A percentile compares a stretch with the other conserved stretches of the same genome.
Conservation (phyloP, 345 rosid species). For the Cardamine resedifolia region DNA sequence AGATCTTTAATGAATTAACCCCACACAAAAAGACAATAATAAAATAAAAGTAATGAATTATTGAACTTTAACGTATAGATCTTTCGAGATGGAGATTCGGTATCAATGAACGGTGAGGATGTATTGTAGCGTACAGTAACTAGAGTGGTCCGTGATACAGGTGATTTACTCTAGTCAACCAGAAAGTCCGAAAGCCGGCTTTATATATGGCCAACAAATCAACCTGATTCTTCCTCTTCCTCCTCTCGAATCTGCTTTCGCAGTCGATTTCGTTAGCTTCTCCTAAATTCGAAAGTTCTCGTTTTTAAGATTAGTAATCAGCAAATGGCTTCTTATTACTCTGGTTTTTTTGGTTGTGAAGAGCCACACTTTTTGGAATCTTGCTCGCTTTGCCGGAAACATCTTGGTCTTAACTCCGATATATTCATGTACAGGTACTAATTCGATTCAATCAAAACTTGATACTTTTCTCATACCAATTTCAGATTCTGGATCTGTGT, state of each 20-base stretch:
- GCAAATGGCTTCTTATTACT: constrained; percentile 37
- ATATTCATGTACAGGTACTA: constrained; percentile 96
- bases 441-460: not conserved
- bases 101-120: constrained; percentile 18
- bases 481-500: constrained; percentile 3
- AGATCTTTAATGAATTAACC: constrained; percentile 14
- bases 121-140: not conserved
- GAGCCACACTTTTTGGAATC: constrained; percentile 74
- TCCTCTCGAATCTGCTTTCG: constrained; percentile 10
- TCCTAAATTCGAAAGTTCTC: not conserved
- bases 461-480: not conserved
- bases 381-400: constrained; percentile 72
- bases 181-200: constrained; percentile 27
- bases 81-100: constrained; percentile 13
- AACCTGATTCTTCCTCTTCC: constrained; percentile 16
- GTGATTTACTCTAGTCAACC: constrained; percentile 23
- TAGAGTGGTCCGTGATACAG: constrained; percentile 12
- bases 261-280: not conserved
- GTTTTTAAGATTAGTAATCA: not conserved
- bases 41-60: constrained; percentile 21
- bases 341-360: constrained; percentile 19
- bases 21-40: constrained; percentile 7
- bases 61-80: constrained; percentile 29
- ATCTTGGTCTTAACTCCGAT: constrained; percentile 62
- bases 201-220: constrained; percentile 27